A percentile compares a stretch with the other conserved stretches of the same genome.
Evolutionary conservation across 495 filamentous ascomycete species (phyloP).

Genomic region (Cercophora sp.): DNA sequence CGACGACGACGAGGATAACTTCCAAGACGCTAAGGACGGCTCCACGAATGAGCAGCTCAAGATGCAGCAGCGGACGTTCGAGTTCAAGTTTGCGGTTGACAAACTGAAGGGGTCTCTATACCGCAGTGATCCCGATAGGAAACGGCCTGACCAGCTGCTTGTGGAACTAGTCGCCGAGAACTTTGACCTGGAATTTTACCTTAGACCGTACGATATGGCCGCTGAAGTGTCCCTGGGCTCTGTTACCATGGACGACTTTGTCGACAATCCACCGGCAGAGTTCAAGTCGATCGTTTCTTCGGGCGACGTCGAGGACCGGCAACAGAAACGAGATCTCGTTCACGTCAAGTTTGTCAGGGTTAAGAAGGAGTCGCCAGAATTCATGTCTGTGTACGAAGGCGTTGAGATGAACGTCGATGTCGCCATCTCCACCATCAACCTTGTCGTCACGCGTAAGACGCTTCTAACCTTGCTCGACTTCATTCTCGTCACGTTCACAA

Average conservation of each 20-base stretch:
- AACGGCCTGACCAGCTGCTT: slow-evolving; percentile 72
- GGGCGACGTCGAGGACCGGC: slow-evolving; percentile 63
- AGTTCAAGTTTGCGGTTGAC: slow-evolving; percentile 94
- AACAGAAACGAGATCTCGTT: slow-evolving; percentile 75
- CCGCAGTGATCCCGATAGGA: slow-evolving; percentile 75
- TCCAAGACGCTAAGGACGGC: slow-evolving; percentile 59
- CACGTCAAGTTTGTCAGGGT: slow-evolving; percentile 84
- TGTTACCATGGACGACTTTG: slow-evolving; percentile 89
- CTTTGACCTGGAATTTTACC: slow-evolving; percentile 81
- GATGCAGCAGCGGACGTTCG: slow-evolving; percentile 82
- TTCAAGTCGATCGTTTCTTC: slow-evolving; percentile 96
- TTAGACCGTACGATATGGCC: slow-evolving; percentile 85
- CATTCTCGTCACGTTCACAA: slow-evolving; percentile 88
- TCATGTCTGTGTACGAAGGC: slow-evolving; percentile 83
- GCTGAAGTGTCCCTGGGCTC: slow-evolving; percentile 84
- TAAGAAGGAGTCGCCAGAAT: slow-evolving; percentile 87
- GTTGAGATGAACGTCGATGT: slow-evolving; percentile 91
- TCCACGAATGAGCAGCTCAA: slow-evolving; percentile 58
- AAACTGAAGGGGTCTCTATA: slow-evolving; percentile 88
- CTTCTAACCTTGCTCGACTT: slow-evolving; percentile 94
- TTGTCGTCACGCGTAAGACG: slow-evolving; percentile 90
- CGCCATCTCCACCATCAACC: slow-evolving; percentile 88
- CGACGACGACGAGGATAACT: slow-evolving; percentile 58
- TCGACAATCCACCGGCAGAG: slow-evolving; percentile 82
- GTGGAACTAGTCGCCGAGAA: slow-evolving; percentile 88